phyloP scores from a whole-genome alignment of 306 rosid species.

The Corylus heterophylla region DNA sequence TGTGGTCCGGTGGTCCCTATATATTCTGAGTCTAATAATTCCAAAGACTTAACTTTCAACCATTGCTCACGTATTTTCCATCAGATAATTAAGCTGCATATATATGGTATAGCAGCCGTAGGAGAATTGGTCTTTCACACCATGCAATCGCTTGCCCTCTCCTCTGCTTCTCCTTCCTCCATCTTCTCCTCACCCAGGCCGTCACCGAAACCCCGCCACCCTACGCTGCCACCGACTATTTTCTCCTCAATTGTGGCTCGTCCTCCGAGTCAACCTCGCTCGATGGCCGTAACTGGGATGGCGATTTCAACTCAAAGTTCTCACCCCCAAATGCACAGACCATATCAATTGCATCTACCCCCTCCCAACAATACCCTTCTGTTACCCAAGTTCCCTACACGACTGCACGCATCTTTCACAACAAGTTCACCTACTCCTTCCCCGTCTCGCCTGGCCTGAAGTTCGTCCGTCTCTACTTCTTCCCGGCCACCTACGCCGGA shows the following conservation, averaged over 20 bases:
- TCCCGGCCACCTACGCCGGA: slow-evolving; percentile 16
- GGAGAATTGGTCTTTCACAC: neutral
- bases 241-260: neutral
- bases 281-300: neutral
- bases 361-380: neutral
- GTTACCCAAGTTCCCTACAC: neutral
- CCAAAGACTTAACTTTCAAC: no score
- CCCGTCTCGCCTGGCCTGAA: slow-evolving; percentile 17
- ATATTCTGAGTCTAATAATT: no score
- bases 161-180: neutral
- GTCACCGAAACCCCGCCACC: neutral
- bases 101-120: no score
- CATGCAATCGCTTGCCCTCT: no score
- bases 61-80: no score
- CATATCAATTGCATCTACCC: neutral
- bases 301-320: neutral
- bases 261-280: neutral
- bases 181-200: neutral
- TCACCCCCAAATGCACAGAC: neutral
- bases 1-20: no score
- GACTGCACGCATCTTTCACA: neutral
- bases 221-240: neutral
- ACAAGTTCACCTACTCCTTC: neutral
- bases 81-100: no score
- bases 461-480: slow-evolving; percentile 31